A percentile compares a stretch with the other conserved stretches of the same genome.
Conservation (phyloP, 257 asterid species). For the Sherardia arvensis region DNA sequence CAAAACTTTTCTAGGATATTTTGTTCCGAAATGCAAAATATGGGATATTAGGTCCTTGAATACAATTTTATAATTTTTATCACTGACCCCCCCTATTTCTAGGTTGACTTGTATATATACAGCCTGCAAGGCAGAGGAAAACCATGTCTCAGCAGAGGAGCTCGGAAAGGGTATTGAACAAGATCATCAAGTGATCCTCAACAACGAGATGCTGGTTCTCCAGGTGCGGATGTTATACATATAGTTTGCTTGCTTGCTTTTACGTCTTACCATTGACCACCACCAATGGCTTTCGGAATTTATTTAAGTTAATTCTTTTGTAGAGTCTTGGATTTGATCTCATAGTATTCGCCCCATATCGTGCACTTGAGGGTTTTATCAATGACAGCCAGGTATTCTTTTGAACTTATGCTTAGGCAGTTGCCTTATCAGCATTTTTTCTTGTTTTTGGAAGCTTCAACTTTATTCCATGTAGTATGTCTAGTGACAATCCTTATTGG, state of each 20-base stretch:
- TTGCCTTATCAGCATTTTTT: background rate
- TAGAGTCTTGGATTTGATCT: slow-evolving; percentile 97
- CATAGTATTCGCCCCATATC: slow-evolving; percentile 90
- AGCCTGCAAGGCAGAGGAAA: slow-evolving; percentile 97
- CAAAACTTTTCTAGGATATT: background rate
- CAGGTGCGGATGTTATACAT: slow-evolving; percentile 45
- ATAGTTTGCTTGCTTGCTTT: slow-evolving; percentile 8
- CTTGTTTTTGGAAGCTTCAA: background rate
- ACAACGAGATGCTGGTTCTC: slow-evolving; percentile 87
- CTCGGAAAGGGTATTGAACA: slow-evolving; percentile 98
- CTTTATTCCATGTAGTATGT: slow-evolving; percentile 2
- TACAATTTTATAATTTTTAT: background rate
- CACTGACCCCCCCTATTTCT: slow-evolving; percentile 6
- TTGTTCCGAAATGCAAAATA: background rate
- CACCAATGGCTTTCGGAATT: background rate
- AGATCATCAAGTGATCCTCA: slow-evolving; percentile 82
- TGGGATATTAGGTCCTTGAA: background rate
- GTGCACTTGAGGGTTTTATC: slow-evolving; percentile 79
- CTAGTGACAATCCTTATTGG: slow-evolving; percentile 13
- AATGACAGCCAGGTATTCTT: slow-evolving; percentile 61
- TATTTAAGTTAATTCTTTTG: slow-evolving; percentile 25
- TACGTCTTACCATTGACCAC: slow-evolving; percentile 3
- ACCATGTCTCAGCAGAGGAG: slow-evolving; percentile 98
- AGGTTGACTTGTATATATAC: slow-evolving; percentile 97
- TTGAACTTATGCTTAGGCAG: background rate